A percentile compares a stretch with the other conserved stretches of the same genome.
Evolutionary conservation across 2,329 filamentous ascomycete species (phyloP).

Genomic region (Sphaceloma murrayae): DNA sequence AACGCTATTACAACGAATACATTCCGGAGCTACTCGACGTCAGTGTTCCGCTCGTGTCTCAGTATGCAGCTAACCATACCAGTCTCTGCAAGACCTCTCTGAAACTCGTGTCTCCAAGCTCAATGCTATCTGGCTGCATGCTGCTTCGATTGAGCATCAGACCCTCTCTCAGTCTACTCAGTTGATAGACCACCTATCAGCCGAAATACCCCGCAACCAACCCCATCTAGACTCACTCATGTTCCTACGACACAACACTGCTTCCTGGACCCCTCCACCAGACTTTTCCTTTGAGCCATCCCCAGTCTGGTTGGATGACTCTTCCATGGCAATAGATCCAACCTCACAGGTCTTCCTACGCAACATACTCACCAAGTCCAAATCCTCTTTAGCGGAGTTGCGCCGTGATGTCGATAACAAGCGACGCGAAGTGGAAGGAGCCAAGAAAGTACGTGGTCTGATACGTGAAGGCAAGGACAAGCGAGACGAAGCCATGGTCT

Average conservation of each 20-base stretch:
- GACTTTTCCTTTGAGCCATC: slow-evolving; percentile 88
- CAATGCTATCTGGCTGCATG: slow-evolving; percentile 76
- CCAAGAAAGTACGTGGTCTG: slow-evolving; percentile 62
- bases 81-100: slow-evolving; percentile 77
- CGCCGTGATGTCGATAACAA: slow-evolving; percentile 79
- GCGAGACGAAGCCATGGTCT: slow-evolving; percentile 76
- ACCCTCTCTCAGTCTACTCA: slow-evolving; percentile 65
- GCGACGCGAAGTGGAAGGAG: slow-evolving; percentile 69
- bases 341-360: slow-evolving; percentile 80
- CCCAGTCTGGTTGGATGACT: slow-evolving; percentile 94
- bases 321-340: slow-evolving; percentile 75
- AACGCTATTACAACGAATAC: slow-evolving; percentile 95
- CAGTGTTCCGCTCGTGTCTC: slow-evolving; percentile 25
- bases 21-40: slow-evolving; percentile 88
- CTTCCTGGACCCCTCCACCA: slow-evolving; percentile 71
- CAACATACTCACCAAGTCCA: slow-evolving; percentile 86
- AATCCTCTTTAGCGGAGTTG: slow-evolving; percentile 69
- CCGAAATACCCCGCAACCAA: slow-evolving; percentile 78
- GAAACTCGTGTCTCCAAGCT: slow-evolving; percentile 78
- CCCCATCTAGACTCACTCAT: slow-evolving; percentile 92
- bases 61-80: slow-evolving; percentile 15
- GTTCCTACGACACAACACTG: slow-evolving; percentile 83
- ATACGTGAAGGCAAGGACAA: slow-evolving; percentile 79
- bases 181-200: slow-evolving; percentile 60
- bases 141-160: slow-evolving; percentile 68